phyloP scores from a whole-genome alignment of 306 rosid genomes.

The Fagus crenata region DNA sequence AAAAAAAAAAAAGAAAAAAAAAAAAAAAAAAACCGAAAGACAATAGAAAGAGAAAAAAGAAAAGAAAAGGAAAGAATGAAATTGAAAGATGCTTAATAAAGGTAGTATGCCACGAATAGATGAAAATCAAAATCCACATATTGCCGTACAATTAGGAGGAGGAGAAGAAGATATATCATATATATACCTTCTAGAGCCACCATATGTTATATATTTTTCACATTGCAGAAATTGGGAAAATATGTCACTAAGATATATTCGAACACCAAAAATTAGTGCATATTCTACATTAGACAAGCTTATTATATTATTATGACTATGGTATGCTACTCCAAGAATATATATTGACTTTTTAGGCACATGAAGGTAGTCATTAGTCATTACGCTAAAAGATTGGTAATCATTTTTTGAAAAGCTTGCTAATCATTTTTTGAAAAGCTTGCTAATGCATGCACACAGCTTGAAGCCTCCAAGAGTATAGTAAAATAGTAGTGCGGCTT shows the following conservation, averaged over 20 bases:
- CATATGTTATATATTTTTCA: background rate
- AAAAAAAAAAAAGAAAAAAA: background rate
- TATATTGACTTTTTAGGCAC: no score
- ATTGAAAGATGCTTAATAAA: background rate
- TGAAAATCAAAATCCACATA: background rate
- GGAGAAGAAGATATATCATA: background rate
- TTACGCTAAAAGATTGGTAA: no score
- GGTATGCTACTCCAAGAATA: no score
- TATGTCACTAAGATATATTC: background rate
- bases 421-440: no score
- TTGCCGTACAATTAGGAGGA: conserved; percentile 3
- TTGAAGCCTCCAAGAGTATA: no score
- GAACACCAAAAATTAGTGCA: background rate
- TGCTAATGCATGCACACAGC: no score
- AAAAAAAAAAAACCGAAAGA: background rate
- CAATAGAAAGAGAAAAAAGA: background rate
- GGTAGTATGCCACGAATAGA: background rate
- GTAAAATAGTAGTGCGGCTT: no score
- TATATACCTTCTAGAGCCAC: conserved; percentile 5
- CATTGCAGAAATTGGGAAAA: background rate
- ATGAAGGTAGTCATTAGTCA: no score
- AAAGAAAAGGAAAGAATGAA: background rate
- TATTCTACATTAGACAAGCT: background rate
- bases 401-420: no score
- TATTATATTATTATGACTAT: background rate